phyloP scores from a whole-genome alignment of 257 asterid genomes.

The Petunia secreta region DNA sequence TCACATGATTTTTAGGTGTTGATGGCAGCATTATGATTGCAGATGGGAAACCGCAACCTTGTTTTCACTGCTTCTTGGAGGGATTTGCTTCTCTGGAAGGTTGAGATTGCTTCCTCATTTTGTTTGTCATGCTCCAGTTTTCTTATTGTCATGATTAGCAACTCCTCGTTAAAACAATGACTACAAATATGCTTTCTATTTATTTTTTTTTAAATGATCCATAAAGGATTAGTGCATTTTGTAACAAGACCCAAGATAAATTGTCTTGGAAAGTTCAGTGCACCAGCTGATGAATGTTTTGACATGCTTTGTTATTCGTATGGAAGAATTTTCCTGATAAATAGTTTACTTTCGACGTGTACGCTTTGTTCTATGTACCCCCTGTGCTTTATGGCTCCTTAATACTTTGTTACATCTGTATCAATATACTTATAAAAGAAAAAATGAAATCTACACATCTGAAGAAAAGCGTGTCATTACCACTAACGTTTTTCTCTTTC shows the following conservation, averaged over 20 bases:
- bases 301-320: neutral
- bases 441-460: neutral
- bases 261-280: neutral
- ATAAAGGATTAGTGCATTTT: neutral
- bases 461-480: conserved; percentile 6
- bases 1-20: conserved; percentile 66
- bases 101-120: conserved; percentile 29
- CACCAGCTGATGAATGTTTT: neutral
- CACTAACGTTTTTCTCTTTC: neutral
- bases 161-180: neutral
- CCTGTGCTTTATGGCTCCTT: neutral
- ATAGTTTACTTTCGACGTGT: neutral
- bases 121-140: neutral
- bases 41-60: conserved; percentile 93
- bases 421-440: neutral
- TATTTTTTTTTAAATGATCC: neutral
- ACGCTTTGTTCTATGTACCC: neutral
- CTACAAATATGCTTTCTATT: neutral
- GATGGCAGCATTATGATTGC: conserved; percentile 84
- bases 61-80: conserved; percentile 80
- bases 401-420: neutral
- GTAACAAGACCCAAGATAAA: neutral
- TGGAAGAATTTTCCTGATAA: neutral
- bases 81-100: conserved; percentile 92
- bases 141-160: neutral